phyloP scores from a whole-genome alignment of 108 stramenopile species.

The Stephanodiscus minutulus region DNA sequence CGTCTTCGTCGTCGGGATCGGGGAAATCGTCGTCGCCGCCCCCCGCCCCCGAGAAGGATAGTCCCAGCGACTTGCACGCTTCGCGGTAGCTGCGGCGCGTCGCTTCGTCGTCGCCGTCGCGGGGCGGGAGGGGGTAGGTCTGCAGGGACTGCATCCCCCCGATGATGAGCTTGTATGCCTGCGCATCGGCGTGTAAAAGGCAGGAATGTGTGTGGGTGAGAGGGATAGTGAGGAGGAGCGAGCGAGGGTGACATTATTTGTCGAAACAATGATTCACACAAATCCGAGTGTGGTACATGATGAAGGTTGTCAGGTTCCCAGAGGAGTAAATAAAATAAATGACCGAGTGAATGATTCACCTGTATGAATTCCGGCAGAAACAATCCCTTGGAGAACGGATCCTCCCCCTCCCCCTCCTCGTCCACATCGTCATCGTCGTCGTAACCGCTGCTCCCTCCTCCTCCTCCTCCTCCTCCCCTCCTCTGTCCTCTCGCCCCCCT shows the following conservation, averaged over 20 bases:
- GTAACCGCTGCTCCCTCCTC: conserved; percentile 6
- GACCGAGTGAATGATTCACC: too few relatives aligned
- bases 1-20: neutral
- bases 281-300: too few relatives aligned
- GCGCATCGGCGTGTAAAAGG: too few relatives aligned
- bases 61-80: neutral
- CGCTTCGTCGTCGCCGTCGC: neutral
- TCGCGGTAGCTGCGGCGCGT: neutral
- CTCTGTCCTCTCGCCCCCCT: too few relatives aligned
- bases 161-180: conserved; percentile 45
- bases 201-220: too few relatives aligned
- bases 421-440: conserved; percentile 1
- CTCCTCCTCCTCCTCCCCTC: neutral
- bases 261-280: too few relatives aligned
- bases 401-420: conserved; percentile 8
- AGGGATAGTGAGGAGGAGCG: too few relatives aligned
- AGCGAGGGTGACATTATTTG: too few relatives aligned
- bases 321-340: too few relatives aligned
- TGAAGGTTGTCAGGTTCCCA: too few relatives aligned
- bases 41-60: neutral
- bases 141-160: conserved; percentile 48
- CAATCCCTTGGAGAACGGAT: conserved; percentile 21
- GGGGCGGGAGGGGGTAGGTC: conserved; percentile 27
- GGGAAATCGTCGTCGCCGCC: neutral
- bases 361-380: conserved; percentile 40